Conservation (phyloP, 805 yeast genomes). For the Yueomyces sp. region DNA sequence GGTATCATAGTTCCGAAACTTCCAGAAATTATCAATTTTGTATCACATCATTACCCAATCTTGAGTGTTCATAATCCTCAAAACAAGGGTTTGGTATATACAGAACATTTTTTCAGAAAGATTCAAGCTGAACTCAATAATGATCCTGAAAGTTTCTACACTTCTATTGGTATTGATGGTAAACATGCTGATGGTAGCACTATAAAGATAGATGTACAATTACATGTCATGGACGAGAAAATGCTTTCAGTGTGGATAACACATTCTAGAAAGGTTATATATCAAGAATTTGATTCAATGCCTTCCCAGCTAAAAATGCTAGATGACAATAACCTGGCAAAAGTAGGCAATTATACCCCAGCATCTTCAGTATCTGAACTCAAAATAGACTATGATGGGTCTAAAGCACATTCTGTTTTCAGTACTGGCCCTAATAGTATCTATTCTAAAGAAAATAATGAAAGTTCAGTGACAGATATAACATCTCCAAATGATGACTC, state of each 20-base stretch:
- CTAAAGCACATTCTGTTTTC: background rate
- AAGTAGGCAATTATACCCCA: background rate
- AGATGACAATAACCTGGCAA: constrained; percentile 18
- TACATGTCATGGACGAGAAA: constrained; percentile 50
- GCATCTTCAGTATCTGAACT: constrained; percentile 5
- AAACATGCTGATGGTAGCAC: constrained; percentile 52
- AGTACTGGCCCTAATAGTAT: background rate
- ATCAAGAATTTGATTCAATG: constrained; percentile 19
- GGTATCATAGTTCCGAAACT: constrained; percentile 34
- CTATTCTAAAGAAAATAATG: background rate
- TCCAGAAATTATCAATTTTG: constrained; percentile 23
- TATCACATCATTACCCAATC: constrained; percentile 23
- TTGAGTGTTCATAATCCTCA: constrained; percentile 27
- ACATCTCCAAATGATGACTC: background rate
- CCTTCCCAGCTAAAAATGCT: constrained; percentile 28
- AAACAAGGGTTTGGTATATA: constrained; percentile 56
- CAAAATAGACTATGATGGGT: background rate
- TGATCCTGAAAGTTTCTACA: constrained; percentile 37
- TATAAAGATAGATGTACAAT: constrained; percentile 65
- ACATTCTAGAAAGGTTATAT: constrained; percentile 41
- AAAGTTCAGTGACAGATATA: background rate
- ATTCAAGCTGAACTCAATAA: constrained; percentile 31
- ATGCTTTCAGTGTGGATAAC: constrained; percentile 73
- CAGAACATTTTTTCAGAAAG: constrained; percentile 80
- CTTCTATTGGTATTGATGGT: constrained; percentile 54